Percentiles rank a stretch among this genome's conserved stretches.
phyloP scores from a whole-genome alignment of 2,329 filamentous ascomycete genomes.

The Claviceps maximensis region DNA sequence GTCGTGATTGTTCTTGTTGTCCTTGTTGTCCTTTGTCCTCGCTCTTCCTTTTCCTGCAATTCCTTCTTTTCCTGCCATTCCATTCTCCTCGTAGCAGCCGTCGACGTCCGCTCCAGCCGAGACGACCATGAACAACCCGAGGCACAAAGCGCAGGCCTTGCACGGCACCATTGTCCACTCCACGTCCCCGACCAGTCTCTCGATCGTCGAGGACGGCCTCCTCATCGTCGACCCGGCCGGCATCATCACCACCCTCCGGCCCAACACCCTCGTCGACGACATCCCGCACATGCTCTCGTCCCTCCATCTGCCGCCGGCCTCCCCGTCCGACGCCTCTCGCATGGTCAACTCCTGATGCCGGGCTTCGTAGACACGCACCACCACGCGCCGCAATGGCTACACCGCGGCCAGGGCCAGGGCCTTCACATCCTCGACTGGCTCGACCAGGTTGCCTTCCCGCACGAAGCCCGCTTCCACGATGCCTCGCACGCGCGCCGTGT shows the following conservation, averaged over 20 bases:
- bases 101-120: too few species aligned
- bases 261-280: slow-evolving; percentile 6
- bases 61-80: too few species aligned
- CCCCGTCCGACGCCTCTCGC: slow-evolving; percentile 16
- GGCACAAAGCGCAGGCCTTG: slow-evolving; percentile 13
- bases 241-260: slow-evolving; percentile 13
- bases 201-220: slow-evolving; percentile 25
- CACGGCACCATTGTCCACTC: slow-evolving; percentile 31
- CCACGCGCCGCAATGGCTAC: slow-evolving; percentile 47
- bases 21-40: too few species aligned
- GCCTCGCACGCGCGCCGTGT: slow-evolving; percentile 34
- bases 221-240: slow-evolving; percentile 17
- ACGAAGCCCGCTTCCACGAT: slow-evolving; percentile 48
- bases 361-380: slow-evolving; percentile 56
- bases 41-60: too few species aligned
- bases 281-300: slow-evolving; percentile 8
- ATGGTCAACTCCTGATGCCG: slow-evolving; percentile 40
- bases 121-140: too few species aligned
- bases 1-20: too few species aligned
- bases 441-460: slow-evolving; percentile 48
- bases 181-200: slow-evolving; percentile 16
- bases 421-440: slow-evolving; percentile 51
- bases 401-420: slow-evolving; percentile 34
- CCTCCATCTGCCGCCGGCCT: slow-evolving; percentile 1
- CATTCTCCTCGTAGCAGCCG: too few species aligned